Conservation (phyloP, 768 basidiomycete genomes). For the Boletellus emodensis region DNA sequence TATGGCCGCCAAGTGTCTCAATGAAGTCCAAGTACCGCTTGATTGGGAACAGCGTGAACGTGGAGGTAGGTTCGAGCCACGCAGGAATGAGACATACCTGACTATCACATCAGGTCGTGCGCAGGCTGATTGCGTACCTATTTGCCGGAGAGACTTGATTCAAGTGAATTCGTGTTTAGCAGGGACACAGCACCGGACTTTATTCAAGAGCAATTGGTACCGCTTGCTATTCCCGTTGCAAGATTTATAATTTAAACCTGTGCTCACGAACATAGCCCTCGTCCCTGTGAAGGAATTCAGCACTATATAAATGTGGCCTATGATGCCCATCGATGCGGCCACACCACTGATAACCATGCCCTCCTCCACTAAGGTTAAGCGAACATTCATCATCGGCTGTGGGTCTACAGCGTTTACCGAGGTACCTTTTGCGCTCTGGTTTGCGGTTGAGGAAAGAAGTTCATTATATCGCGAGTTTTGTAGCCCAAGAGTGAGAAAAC, state of each 20-base stretch:
- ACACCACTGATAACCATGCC: background rate
- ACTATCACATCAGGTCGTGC: slow-evolving; percentile 36
- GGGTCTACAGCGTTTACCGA: slow-evolving; percentile 80
- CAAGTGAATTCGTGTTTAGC: no score
- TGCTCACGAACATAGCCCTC: background rate
- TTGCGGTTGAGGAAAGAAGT: background rate
- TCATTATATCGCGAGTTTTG: background rate
- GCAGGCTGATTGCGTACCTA: slow-evolving; percentile 56
- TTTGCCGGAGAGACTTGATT: slow-evolving; percentile 23
- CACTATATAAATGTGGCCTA: no score
- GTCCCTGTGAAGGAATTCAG: no score
- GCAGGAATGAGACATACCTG: background rate
- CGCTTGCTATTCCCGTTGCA: no score
- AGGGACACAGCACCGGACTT: background rate
- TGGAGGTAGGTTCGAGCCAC: slow-evolving; percentile 41
- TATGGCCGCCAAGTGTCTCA: slow-evolving; percentile 62
- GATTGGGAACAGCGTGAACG: slow-evolving; percentile 83
- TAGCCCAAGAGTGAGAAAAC: slow-evolving; percentile 63
- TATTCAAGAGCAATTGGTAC: background rate
- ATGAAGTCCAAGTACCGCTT: slow-evolving; percentile 69
- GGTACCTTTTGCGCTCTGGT: slow-evolving; percentile 32
- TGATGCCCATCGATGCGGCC: background rate
- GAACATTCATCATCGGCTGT: slow-evolving; percentile 63
- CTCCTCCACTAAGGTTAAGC: slow-evolving; percentile 6
- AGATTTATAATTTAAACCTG: no score